Evolutionary conservation across 352 stramenopile species (phyloP), one percentile per base, ranked within the genome.

Genomic region (Stramenopiles sp.): DNA sequence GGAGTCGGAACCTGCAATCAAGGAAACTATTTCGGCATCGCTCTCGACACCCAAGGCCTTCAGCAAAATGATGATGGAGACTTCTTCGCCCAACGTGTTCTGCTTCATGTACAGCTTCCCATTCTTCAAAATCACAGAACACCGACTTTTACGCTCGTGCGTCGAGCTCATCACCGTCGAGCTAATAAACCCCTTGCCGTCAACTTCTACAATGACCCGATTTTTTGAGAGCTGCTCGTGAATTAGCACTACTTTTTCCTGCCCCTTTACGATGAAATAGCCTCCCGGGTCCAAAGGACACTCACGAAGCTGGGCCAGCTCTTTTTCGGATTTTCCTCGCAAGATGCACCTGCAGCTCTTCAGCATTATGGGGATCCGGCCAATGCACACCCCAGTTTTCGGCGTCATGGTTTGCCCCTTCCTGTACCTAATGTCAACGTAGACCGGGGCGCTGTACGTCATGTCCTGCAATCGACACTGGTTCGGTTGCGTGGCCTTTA

Each of bases 171-270:
- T 99, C 77, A 99, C 98, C 53, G 85, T 88, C 12, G 92, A 92
- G 77, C 86, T 92, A 32, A 95, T 84, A 74, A 94, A 91, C 63
- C 86, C 86, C 79, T 92, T 93, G 78, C 77, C 79, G 77, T 99
- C 95, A 80, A 96, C 85, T 83, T 99, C 96, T 68, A 99, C 91
- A 81, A 99, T 98, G 30, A 99, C 92, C 78, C 95, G 86, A 87
- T 99, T 99, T 83, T 99, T 99, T 37, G 86, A 96, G 68, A 99
- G 81, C 81, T 99, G 96, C 76, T 99, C 96, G 82, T 99, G 95
- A 81, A 98, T 98, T 1, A 99, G 83, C 81, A 99, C 96, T 18
- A 98, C 96, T 79, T 98, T 98, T 81, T 98, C 94, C 0, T 94
- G 85, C 49, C 93, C 94, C 78, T 97, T 97, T 32, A 99, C 92